phyloP scores from a whole-genome alignment of 306 rosid species.

The Bauhinia variegata region DNA sequence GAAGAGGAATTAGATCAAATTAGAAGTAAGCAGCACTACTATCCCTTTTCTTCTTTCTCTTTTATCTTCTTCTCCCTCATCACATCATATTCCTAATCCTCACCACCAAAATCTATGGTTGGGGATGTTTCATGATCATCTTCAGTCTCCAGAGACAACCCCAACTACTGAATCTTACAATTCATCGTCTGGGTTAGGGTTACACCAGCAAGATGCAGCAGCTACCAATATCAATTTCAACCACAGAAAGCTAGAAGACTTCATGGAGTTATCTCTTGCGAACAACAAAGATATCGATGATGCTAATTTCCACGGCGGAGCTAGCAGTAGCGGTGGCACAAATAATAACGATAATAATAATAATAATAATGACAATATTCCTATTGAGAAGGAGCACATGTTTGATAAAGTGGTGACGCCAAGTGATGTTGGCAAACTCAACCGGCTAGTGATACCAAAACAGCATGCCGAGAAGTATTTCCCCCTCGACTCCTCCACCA shows the following conservation, averaged over 20 bases:
- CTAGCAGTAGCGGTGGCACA: neutral
- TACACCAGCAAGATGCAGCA: conserved; percentile 40
- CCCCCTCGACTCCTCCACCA: conserved; percentile 68
- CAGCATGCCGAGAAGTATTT: conserved; percentile 84
- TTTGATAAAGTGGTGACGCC: conserved; percentile 88
- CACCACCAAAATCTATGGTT: conserved; percentile 35
- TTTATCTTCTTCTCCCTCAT: conserved; percentile 35
- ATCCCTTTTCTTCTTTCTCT: conserved; percentile 32
- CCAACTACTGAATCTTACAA: conserved; percentile 40
- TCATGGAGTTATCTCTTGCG: conserved; percentile 55
- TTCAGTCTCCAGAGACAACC: conserved; percentile 31
- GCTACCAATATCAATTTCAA: conserved; percentile 36
- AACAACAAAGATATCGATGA: conserved; percentile 25
- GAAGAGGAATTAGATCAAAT: conserved; percentile 48
- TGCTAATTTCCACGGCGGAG: conserved; percentile 31
- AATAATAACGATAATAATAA: neutral
- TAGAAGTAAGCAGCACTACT: conserved; percentile 35
- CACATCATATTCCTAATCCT: conserved; percentile 29
- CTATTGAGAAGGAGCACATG: conserved; percentile 75
- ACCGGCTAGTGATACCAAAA: conserved; percentile 84
- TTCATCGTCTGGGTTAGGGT: conserved; percentile 54
- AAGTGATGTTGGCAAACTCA: conserved; percentile 89
- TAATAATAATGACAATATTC: neutral
- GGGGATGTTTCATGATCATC: conserved; percentile 21
- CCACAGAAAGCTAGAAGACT: conserved; percentile 36